Base-by-base conservation (phyloP, 805 yeast genomes). In the Jamesozyma lodderae region DNA sequence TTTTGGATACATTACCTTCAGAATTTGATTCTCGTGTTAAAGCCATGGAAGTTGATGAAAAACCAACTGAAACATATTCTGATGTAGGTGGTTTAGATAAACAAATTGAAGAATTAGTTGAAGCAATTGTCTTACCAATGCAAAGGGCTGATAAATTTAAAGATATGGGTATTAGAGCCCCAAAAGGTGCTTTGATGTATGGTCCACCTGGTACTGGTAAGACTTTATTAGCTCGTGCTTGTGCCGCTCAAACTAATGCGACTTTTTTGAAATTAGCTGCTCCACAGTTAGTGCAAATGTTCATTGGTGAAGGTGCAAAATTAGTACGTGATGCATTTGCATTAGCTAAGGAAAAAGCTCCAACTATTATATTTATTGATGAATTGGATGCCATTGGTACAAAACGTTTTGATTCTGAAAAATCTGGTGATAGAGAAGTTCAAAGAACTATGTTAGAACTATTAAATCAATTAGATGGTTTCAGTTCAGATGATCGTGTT, bases 191-290 rank as follows among this genome's bases (percentile, higher is more conserved):
- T 3, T 70, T 92, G 38, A 86, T 92, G 88, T 92, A 92, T 60
- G 99, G 99, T 26, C 97, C 99, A 7, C 99, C 99, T 38, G 99
- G 99, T 62, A 92, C 98, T 1, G 99, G 99, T 62, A 92, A 92
- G 65, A 92, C 98, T 2, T 69, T 92, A 44, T 71, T 92, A 49
- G 99, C 99, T 8, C 79, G 96, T 60, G 98, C 98, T 1, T 94
- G 96, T 67, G 99, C 99, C 18, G 96, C 96, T 38, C 97, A 92
- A 63, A 85, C 97, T 1, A 87, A 88, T 63, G 98, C 98, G 13
- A 92, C 98, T 0, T 92, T 92, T 61, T 71, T 92, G 59, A 85
- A 94, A 59, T 73, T 92, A 40, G 97, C 96, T 1, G 99, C 97
- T 26, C 96, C 98, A 7, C 98, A 92, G 64, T 77, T 92, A 47